A percentile compares a stretch with the other conserved stretches of the same genome.
These are phyloP conservation scores for Allium sativum DNA, from an alignment of 106 monocot species.

Conservation along the genomic window DNA sequence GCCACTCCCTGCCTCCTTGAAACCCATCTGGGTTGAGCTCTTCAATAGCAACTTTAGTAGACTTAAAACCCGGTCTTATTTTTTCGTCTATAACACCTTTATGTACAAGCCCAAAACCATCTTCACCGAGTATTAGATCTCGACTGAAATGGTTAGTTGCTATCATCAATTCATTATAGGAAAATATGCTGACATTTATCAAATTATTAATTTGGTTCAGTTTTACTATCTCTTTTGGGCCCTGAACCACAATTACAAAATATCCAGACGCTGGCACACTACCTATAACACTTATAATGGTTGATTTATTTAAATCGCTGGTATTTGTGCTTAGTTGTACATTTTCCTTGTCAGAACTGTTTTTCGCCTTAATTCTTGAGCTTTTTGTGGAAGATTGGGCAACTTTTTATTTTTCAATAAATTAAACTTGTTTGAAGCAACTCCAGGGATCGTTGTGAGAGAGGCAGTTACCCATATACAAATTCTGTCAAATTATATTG, in stretches of 20 bases:
- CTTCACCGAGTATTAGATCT: slow-evolving; percentile 48
- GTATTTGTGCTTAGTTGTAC: too few species aligned
- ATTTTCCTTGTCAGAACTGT: too few species aligned
- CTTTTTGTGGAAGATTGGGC: too few species aligned
- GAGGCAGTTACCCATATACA: too few species aligned
- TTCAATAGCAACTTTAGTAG: slow-evolving; percentile 53
- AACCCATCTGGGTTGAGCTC: slow-evolving; percentile 44
- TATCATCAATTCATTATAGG: slow-evolving; percentile 37
- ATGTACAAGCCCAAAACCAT: slow-evolving; percentile 57
- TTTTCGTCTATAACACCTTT: slow-evolving; percentile 47
- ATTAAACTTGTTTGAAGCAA: too few species aligned
- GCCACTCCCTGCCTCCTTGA: slow-evolving; percentile 69
- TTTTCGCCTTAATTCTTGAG: too few species aligned
- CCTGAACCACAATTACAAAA: background rate
- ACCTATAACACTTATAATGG: too few species aligned
- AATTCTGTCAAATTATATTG: too few species aligned
- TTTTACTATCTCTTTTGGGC: slow-evolving; percentile 35
- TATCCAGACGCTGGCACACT: too few species aligned
- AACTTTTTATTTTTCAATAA: too few species aligned
- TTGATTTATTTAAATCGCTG: too few species aligned
- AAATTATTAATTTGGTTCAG: slow-evolving; percentile 19
- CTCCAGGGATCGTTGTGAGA: too few species aligned
- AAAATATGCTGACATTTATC: slow-evolving; percentile 34
- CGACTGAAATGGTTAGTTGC: slow-evolving; percentile 42
- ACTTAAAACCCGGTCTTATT: slow-evolving; percentile 30